Conservation (phyloP, 2,329 filamentous ascomycete genomes). For the Penicillium vulpinum region DNA sequence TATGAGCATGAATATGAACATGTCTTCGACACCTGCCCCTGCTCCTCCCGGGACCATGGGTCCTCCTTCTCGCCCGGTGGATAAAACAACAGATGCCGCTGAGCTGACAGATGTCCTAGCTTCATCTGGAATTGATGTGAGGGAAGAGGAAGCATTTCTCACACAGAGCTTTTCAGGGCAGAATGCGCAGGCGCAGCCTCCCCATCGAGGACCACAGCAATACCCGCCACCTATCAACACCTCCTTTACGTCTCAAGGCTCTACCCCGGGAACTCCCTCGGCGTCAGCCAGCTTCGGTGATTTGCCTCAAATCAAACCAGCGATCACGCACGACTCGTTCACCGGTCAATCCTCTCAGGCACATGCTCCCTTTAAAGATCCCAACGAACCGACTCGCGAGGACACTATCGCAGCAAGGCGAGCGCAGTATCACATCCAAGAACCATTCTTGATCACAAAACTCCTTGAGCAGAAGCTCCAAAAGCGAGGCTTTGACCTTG, state of each 20-base stretch:
- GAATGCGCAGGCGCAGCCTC: conserved; percentile 39
- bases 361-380: conserved; percentile 63
- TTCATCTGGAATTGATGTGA: conserved; percentile 81
- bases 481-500: conserved; percentile 59
- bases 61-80: conserved; percentile 60
- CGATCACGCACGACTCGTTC: conserved; percentile 59
- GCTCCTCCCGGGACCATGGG: conserved; percentile 56
- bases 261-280: conserved; percentile 44
- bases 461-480: conserved; percentile 55
- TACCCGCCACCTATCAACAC: conserved; percentile 52
- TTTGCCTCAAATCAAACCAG: conserved; percentile 53
- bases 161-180: conserved; percentile 55
- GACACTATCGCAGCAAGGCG: conserved; percentile 62
- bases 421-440: conserved; percentile 68
- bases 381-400: conserved; percentile 63
- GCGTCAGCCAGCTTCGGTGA: conserved; percentile 52
- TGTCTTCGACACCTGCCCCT: conserved; percentile 47
- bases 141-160: conserved; percentile 81
- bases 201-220: conserved; percentile 42
- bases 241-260: conserved; percentile 43
- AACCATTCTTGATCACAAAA: conserved; percentile 70
- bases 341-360: conserved; percentile 68
- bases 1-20: conserved; percentile 52
- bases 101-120: conserved; percentile 82
- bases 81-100: conserved; percentile 56